Evolutionary conservation across 352 stramenopile genomes (phyloP), one percentile per base, ranked within the genome.

Genomic region (Phytophthora hibernalis): DNA sequence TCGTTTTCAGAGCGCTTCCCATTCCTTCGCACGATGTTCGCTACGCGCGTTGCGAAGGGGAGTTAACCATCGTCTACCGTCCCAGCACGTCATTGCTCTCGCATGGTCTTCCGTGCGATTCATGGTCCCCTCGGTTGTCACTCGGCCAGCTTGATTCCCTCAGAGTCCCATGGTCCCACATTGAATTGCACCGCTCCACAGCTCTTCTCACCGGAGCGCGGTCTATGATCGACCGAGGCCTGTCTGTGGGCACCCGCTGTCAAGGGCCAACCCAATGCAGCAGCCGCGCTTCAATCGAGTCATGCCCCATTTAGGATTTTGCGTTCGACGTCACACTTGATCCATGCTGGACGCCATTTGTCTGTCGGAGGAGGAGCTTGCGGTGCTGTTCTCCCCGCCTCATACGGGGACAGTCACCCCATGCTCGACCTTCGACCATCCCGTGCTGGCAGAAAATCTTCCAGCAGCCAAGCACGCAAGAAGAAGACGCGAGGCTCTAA

Each of bases 291-390:
- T 74, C 53, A 75, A 74, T 65, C 49, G 45, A 71, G 60, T 7
- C 31, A 49, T 20, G 40, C 35, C 35, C 52, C 70, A 74, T 61
- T 78, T 54, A 58, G 49, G 60, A 77, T 74, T 74, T 61, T 65
- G 59, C 70, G 35, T 44, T 54, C 43, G 26, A 64, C 50, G 55
- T 38, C 62, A 47, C 50, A 68, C 28, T 33, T 33, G 28, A 33
- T 9, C 40, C 2, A 70, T 70, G 66, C 42, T 79, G 43, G 54
- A 68, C 55, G n/a, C 47, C 53, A 54, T 76, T 3, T 51, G 47
- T 24, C 55, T 79, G 33, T 73, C 67, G 20, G 70, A 79, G 38
- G 70, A 79, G 42, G 70, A 79, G 52, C 61, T 79, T 15, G 43
- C 66, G 37, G 52, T 76, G 54, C 57, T 79, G 37, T 76, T 79